A percentile compares a stretch with the other conserved stretches of the same genome.
Conservation (phyloP, 2,329 filamentous ascomycete genomes). For the Emmonsia crescens region DNA sequence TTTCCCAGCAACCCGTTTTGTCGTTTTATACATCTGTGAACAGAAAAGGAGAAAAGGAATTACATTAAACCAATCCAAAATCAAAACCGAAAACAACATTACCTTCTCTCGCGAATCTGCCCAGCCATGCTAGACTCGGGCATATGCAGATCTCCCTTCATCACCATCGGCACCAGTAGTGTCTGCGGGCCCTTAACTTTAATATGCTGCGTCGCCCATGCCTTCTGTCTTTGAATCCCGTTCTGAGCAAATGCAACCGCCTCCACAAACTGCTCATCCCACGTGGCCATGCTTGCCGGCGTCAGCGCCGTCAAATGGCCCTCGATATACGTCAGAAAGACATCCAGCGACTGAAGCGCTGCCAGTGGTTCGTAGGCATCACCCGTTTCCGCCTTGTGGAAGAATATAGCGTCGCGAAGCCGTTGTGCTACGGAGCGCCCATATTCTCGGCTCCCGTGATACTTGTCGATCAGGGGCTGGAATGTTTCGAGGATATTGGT, state of each 20-base stretch:
- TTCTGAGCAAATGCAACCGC: conserved; percentile 16
- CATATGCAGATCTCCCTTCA: conserved; percentile 3
- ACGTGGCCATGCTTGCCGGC: conserved; percentile 24
- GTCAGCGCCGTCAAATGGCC: no score
- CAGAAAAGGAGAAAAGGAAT: neutral
- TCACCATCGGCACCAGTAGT: conserved; percentile 23
- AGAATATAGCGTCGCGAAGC: no score
- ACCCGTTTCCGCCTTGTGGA: no score
- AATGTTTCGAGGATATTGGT: no score
- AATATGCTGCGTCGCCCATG: conserved; percentile 26
- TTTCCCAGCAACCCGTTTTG: no score
- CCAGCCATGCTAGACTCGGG: neutral
- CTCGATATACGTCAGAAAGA: no score
- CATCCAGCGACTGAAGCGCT: no score
- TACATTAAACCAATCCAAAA: neutral
- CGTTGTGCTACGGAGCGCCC: no score
- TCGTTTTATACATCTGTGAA: neutral
- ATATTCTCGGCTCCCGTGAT: no score
- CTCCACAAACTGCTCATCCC: conserved; percentile 25
- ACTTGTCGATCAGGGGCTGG: no score
- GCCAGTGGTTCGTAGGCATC: no score
- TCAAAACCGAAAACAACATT: neutral
- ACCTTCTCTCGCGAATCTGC: neutral
- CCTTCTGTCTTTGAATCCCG: conserved; percentile 20
- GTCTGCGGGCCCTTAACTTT: conserved; percentile 26